Evolutionary conservation across 345 rosid species (phyloP), one percentile per base, ranked within the genome.

Genomic region (Dimocarpus longan): DNA sequence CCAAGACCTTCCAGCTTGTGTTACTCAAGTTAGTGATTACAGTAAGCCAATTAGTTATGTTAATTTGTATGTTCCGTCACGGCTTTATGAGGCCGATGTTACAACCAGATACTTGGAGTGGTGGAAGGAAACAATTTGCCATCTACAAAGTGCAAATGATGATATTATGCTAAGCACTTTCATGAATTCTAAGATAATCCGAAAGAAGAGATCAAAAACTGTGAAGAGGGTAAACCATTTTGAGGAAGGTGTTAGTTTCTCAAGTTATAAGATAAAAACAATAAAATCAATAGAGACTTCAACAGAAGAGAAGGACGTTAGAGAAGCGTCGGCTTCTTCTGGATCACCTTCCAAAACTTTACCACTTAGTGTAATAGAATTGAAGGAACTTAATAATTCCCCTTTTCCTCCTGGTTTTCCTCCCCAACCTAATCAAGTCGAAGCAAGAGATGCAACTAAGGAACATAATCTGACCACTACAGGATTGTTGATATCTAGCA

Each of bases 21-120:
- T 57, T 57, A 6, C 10, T 5, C 68, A 56, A 18, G 54, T 19
- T 21, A 68, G 37, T 16, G 74, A 5, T 69, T 77, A 69, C 52
- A 75, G 0, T 15, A 82, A 39, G 48, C 78, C 76, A 10, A 12
- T 71, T 9, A 22, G 60, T 22, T 79, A 32, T 71, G 56, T 13
- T 6, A 44, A 79, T n/a, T 65, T 74, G 3, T 71, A 70, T 39
- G 59, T 82, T 42, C 84, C 85, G 7, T 68, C 80, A 3, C 19
- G 77, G 37, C 32, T 39, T n/a, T 71, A 72, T 39, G 80, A 68
- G 74, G 54, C 78, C 4, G 82, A 78, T 71, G 80, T 85, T 68
- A 80, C 88, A 8, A 52, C 37, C 6, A 52, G 70, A 11, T 85
- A 85, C 52, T 42, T 66, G 76, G 16, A 75, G 28, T 75, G 84